Percentiles rank a stretch among this genome's conserved stretches.
Evolutionary conservation across 768 basidiomycete genomes (phyloP).

Genomic region (Collybiopsis luxurians): DNA sequence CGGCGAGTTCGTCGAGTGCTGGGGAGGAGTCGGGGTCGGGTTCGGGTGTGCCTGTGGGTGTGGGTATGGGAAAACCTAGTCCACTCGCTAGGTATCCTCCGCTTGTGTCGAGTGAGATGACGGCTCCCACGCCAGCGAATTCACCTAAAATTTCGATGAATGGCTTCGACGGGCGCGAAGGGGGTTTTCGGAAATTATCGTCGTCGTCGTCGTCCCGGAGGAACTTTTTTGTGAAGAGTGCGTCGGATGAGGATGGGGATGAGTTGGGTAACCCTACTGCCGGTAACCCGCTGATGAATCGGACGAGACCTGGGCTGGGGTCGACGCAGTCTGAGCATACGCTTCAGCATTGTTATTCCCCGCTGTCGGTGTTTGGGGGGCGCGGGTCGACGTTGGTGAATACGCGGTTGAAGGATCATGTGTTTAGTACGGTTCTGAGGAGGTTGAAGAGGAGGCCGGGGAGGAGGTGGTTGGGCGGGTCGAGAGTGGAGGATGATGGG

Average conservation of each 20-base stretch:
- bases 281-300: too few species aligned
- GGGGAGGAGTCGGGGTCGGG: neutral
- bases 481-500: slow-evolving; percentile 56
- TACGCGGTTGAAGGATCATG: slow-evolving; percentile 91
- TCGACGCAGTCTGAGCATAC: slow-evolving; percentile 39
- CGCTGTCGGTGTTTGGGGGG: slow-evolving; percentile 72
- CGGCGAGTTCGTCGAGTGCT: neutral
- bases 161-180: neutral
- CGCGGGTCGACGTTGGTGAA: slow-evolving; percentile 94
- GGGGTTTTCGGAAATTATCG: slow-evolving; percentile 29
- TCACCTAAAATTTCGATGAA: slow-evolving; percentile 35
- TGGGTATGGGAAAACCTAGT: slow-evolving; percentile 27
- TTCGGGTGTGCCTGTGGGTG: too few species aligned
- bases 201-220: too few species aligned
- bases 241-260: slow-evolving; percentile 29
- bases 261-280: neutral
- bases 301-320: slow-evolving; percentile 30
- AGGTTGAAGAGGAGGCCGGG: slow-evolving; percentile 59
- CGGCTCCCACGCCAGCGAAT: slow-evolving; percentile 50
- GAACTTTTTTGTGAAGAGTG: slow-evolving; percentile 13
- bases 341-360: slow-evolving; percentile 19
- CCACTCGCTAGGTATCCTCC: slow-evolving; percentile 40
- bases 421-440: slow-evolving; percentile 85
- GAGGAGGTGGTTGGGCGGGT: slow-evolving; percentile 32
- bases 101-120: slow-evolving; percentile 33